These are phyloP conservation scores for Aspergillus bridgeri DNA, from an alignment of 495 filamentous ascomycete genomes.

Conservation along the genomic window DNA sequence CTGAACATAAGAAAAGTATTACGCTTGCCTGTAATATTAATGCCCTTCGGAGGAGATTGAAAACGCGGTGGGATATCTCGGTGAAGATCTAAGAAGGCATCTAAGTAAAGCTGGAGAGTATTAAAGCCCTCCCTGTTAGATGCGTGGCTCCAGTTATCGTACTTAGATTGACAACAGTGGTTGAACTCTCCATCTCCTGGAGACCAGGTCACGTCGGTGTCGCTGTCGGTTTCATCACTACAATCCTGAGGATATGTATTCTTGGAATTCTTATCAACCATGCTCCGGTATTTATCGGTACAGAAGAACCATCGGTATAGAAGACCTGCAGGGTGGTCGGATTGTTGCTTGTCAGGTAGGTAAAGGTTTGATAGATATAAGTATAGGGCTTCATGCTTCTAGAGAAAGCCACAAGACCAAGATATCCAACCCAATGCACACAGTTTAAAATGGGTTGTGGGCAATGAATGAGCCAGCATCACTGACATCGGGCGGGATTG, in stretches of 20 bases:
- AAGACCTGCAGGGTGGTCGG: too few relatives aligned
- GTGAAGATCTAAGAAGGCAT: constrained; percentile 8
- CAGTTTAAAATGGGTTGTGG: background rate
- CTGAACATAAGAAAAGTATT: constrained; percentile 4
- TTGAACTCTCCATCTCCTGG: constrained; percentile 17
- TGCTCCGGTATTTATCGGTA: too few relatives aligned
- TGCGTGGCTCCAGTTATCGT: constrained; percentile 8
- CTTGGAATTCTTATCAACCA: too few relatives aligned
- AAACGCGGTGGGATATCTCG: constrained; percentile 11
- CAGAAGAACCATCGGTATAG: too few relatives aligned
- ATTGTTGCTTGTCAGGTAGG: too few relatives aligned
- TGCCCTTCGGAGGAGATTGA: constrained; percentile 6
- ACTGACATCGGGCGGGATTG: background rate
- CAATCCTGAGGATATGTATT: too few relatives aligned
- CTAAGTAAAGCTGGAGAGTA: background rate
- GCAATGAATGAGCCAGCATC: background rate
- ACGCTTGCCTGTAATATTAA: constrained; percentile 3
- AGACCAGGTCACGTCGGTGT: constrained; percentile 9
- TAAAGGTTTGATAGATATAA: too few relatives aligned
- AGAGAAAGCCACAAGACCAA: background rate
- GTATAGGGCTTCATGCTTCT: too few relatives aligned
- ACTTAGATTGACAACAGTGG: constrained; percentile 9
- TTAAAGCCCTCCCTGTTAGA: too few relatives aligned
- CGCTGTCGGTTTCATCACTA: constrained; percentile 8
- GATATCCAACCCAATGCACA: background rate